A percentile compares a stretch with the other conserved stretches of the same genome.
Evolutionary conservation across 495 filamentous ascomycete genomes (phyloP).

Genomic region (Aspergillus ostianus): DNA sequence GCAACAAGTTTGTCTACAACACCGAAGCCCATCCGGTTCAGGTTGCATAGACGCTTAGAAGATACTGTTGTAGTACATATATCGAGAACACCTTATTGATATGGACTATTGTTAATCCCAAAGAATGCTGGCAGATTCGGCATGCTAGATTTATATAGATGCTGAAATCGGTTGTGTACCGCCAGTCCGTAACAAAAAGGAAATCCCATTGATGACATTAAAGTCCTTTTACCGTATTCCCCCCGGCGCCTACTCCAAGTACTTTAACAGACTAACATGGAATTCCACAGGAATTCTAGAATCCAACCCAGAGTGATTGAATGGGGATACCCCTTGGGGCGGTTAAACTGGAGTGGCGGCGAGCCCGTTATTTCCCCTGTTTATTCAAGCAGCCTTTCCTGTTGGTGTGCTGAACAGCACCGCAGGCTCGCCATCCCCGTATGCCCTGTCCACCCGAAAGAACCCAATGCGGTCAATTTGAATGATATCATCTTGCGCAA

Average conservation of each 20-base stretch:
- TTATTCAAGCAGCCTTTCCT: constrained; percentile 39
- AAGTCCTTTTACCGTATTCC: too few relatives aligned
- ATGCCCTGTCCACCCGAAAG: constrained; percentile 64
- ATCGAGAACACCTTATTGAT: background rate
- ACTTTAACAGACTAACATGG: too few relatives aligned
- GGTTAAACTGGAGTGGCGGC: too few relatives aligned
- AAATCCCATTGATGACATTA: too few relatives aligned
- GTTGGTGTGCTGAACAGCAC: constrained; percentile 68
- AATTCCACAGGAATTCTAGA: too few relatives aligned
- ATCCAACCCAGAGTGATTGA: too few relatives aligned
- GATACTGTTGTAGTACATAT: background rate
- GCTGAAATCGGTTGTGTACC: background rate
- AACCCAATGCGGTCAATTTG: constrained; percentile 83
- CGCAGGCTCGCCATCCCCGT: constrained; percentile 50
- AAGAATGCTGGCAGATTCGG: background rate
- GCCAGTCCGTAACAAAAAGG: too few relatives aligned
- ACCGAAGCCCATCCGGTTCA: constrained; percentile 73
- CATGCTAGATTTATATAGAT: background rate
- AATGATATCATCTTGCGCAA: constrained; percentile 72
- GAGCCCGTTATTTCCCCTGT: too few relatives aligned
- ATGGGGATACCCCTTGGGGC: too few relatives aligned
- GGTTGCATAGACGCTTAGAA: background rate
- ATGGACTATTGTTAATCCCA: background rate
- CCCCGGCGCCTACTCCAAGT: too few relatives aligned
- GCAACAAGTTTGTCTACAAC: constrained; percentile 74